Percentiles rank a stretch among this genome's conserved stretches.
These are phyloP conservation scores for Saururus chinensis DNA, from an alignment of 164 flowering plant species.

Conservation along the genomic window DNA sequence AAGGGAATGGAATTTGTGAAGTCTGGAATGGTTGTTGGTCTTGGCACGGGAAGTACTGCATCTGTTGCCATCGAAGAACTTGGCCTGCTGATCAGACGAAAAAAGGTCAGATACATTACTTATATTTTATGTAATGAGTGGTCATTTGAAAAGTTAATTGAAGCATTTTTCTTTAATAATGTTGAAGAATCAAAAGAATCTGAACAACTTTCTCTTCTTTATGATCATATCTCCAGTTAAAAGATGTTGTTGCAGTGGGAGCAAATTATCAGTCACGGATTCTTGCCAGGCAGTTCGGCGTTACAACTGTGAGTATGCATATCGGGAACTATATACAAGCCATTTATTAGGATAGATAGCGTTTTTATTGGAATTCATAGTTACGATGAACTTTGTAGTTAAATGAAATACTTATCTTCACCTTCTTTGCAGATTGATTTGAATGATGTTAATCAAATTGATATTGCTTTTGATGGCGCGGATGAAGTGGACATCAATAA, in stretches of 20 bases:
- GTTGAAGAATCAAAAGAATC: not conserved
- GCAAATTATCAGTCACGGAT: slow-evolving; percentile 25
- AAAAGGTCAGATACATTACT: slow-evolving; percentile 10
- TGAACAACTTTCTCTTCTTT: too few relatives aligned
- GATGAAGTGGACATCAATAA: slow-evolving; percentile 23
- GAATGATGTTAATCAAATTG: slow-evolving; percentile 20
- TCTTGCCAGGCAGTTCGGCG: slow-evolving; percentile 22
- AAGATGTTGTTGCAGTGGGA: slow-evolving; percentile 20
- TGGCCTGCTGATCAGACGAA: slow-evolving; percentile 15
- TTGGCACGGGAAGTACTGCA: slow-evolving; percentile 25
- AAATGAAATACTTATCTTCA: not conserved
- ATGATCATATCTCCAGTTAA: slow-evolving; percentile 9
- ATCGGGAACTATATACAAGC: not conserved
- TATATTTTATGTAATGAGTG: not conserved
- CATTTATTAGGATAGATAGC: not conserved
- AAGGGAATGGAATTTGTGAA: slow-evolving; percentile 19
- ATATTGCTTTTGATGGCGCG: slow-evolving; percentile 23
- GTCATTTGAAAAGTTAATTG: not conserved
- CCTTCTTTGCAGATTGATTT: slow-evolving; percentile 16
- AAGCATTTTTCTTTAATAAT: not conserved
- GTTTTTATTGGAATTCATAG: not conserved
- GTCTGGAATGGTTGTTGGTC: slow-evolving; percentile 25
- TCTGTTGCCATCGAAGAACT: slow-evolving; percentile 23
- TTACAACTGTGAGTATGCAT: slow-evolving; percentile 12
- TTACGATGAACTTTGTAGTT: not conserved